Conservation (phyloP, 2,329 filamentous ascomycete species). For the Nemania diffusa region DNA sequence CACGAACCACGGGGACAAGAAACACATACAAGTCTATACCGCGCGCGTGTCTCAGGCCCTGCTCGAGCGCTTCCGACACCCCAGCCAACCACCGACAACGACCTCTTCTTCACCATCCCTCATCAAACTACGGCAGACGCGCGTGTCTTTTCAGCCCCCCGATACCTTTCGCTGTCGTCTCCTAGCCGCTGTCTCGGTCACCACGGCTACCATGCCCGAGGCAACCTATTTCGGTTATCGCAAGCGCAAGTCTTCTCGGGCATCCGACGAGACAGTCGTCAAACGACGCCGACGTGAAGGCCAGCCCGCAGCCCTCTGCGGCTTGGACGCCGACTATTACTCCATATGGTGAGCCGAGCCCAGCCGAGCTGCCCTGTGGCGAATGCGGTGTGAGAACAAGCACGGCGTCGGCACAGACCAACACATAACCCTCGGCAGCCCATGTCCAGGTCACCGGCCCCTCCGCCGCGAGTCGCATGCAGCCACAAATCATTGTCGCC, state of each 20-base stretch:
- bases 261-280: background rate
- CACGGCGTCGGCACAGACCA: too few relatives aligned
- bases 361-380: too few relatives aligned
- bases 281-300: conserved; percentile 4
- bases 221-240: background rate
- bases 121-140: conserved; percentile 7
- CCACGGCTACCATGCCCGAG: background rate
- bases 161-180: conserved; percentile 8
- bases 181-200: conserved; percentile 10
- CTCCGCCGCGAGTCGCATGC: too few relatives aligned
- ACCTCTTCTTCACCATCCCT: background rate
- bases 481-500: too few relatives aligned
- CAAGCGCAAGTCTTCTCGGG: background rate
- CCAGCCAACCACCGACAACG: conserved; percentile 1
- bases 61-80: conserved; percentile 21
- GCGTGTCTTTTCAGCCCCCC: conserved; percentile 6
- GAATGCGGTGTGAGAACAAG: too few relatives aligned
- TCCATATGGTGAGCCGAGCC: too few relatives aligned
- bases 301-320: too few relatives aligned
- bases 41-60: conserved; percentile 18
- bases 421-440: too few relatives aligned
- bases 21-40: conserved; percentile 17
- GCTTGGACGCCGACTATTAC: too few relatives aligned
- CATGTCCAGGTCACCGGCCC: too few relatives aligned
- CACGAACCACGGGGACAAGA: background rate